phyloP scores from a whole-genome alignment of 2,329 filamentous ascomycete species.

The Huntiella savannae region DNA sequence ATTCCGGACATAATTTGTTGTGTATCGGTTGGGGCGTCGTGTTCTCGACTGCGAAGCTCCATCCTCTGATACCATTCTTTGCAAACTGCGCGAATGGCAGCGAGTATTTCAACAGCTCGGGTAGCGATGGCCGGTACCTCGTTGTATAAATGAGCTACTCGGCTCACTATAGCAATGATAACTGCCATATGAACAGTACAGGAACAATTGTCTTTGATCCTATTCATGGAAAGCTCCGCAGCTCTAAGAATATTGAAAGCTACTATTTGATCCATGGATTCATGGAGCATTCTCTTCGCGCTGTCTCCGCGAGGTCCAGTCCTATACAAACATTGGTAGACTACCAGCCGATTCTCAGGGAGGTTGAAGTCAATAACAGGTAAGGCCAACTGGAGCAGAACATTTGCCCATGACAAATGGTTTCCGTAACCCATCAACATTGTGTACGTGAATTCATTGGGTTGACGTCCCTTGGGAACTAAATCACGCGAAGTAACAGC shows the following conservation, averaged over 20 bases:
- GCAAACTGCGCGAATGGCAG: no score
- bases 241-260: conserved; percentile 18
- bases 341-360: conserved; percentile 25
- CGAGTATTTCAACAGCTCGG: no score
- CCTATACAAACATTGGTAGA: conserved; percentile 31
- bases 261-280: conserved; percentile 18
- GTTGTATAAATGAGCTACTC: conserved; percentile 18
- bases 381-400: conserved; percentile 29
- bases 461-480: conserved; percentile 29
- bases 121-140: no score
- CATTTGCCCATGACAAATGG: conserved; percentile 34
- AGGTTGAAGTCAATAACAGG: conserved; percentile 32
- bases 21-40: no score
- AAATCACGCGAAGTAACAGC: conserved; percentile 28
- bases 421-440: conserved; percentile 27
- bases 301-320: conserved; percentile 20
- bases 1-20: no score
- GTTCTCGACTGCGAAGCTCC: no score
- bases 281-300: neutral
- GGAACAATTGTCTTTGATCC: conserved; percentile 31
- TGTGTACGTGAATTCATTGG: conserved; percentile 35
- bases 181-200: conserved; percentile 22
- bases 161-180: conserved; percentile 22
- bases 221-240: conserved; percentile 15
- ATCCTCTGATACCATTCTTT: no score